phyloP scores from a whole-genome alignment of 306 rosid genomes.

The Pterocarpus macrocarpus region DNA sequence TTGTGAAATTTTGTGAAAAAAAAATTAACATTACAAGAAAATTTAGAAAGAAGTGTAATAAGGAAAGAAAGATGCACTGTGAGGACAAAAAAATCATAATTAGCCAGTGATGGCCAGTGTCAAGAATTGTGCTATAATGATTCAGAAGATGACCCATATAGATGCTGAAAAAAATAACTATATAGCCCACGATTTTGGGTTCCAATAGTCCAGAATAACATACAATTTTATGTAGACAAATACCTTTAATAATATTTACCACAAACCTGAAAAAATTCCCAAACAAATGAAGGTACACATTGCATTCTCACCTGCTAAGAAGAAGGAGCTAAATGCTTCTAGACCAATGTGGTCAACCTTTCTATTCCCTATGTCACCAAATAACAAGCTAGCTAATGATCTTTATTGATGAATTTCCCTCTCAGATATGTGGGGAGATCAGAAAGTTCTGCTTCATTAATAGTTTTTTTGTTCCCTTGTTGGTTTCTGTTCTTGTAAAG shows the following conservation, averaged over 20 bases:
- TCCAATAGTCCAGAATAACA: neutral
- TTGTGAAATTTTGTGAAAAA: neutral
- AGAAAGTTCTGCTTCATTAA: too few species aligned
- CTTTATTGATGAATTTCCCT: too few species aligned
- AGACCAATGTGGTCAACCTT: too few species aligned
- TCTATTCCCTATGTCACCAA: too few species aligned
- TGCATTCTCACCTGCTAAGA: neutral
- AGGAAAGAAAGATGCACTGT: neutral
- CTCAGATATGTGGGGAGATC: too few species aligned
- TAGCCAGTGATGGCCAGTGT: conserved; percentile 13
- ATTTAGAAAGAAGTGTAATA: conserved; percentile 1
- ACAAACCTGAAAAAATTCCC: neutral
- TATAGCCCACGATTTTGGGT: conserved; percentile 4
- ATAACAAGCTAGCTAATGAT: too few species aligned
- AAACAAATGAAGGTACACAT: neutral
- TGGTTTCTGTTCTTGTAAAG: neutral
- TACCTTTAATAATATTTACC: neutral
- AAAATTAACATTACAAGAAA: neutral
- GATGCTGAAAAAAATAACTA: neutral
- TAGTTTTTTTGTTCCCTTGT: too few species aligned
- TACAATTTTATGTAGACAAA: neutral
- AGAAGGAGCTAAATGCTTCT: too few species aligned
- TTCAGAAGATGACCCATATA: neutral
- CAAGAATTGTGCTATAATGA: neutral
- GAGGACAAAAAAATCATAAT: neutral